phyloP scores from a whole-genome alignment of 2,329 filamentous ascomycete species.

The Mollisiaceae sp. region DNA sequence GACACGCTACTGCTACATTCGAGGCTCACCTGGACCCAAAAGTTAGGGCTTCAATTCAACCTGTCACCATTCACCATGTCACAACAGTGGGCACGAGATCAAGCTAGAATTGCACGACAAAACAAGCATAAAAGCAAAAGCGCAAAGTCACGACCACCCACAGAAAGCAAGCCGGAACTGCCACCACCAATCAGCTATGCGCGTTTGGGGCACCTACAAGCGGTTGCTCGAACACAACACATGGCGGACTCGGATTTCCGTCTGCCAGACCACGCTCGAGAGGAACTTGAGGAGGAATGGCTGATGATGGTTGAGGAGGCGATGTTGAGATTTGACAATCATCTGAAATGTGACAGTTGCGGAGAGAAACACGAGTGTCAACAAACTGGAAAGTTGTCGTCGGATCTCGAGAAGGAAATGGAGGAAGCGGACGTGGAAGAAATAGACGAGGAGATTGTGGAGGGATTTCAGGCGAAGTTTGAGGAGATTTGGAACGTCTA shows the following conservation, averaged over 20 bases:
- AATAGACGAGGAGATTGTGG: slow-evolving; percentile 3
- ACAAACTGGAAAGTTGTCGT: not conserved
- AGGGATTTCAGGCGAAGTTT: slow-evolving; percentile 6
- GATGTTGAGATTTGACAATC: not conserved
- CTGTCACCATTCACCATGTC: not conserved
- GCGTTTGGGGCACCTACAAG: not conserved
- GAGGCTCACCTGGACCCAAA: too few species aligned
- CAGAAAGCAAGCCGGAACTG: not conserved
- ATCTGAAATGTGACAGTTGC: slow-evolving; percentile 2
- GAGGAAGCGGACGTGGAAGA: slow-evolving; percentile 3
- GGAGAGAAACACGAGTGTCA: not conserved
- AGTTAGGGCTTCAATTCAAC: too few species aligned
- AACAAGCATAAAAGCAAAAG: not conserved
- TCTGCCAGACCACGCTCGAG: not conserved
- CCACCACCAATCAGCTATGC: not conserved
- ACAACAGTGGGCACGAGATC: not conserved
- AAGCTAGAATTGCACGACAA: not conserved
- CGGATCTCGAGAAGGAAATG: slow-evolving; percentile 2
- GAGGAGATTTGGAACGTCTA: slow-evolving; percentile 8
- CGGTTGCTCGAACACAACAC: not conserved
- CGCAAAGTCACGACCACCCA: not conserved
- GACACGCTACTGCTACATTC: too few species aligned
- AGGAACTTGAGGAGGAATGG: slow-evolving; percentile 1
- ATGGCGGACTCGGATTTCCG: not conserved
- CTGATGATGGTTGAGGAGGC: not conserved